Percentiles rank a stretch among this genome's conserved stretches.
phyloP scores from a whole-genome alignment of 2,329 filamentous ascomycete species.

The Pestalotiopsis sp. region DNA sequence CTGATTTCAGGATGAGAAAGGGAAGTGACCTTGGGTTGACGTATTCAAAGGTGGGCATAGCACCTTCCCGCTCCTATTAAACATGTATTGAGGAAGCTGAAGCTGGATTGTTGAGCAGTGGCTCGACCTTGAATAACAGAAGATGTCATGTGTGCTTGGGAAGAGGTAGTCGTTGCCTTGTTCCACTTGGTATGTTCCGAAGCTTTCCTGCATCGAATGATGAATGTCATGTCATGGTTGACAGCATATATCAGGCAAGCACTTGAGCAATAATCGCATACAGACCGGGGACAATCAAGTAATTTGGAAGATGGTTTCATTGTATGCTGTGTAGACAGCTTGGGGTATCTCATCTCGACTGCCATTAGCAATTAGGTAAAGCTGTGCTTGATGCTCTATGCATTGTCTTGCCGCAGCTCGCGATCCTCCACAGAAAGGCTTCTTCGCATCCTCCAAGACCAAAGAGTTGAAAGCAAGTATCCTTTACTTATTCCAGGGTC shows the following conservation, averaged over 20 bases:
- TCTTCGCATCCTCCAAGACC: not conserved
- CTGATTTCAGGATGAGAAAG: no score
- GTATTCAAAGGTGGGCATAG: no score
- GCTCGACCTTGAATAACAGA: no score
- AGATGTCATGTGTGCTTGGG: no score
- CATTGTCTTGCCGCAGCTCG: not conserved
- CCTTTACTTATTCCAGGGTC: not conserved
- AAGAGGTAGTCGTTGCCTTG: not conserved
- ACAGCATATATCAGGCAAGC: not conserved
- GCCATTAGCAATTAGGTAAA: slow-evolving; percentile 7
- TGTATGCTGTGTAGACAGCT: not conserved
- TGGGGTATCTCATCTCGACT: not conserved
- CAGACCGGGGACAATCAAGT: not conserved
- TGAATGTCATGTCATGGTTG: not conserved
- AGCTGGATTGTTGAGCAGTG: no score
- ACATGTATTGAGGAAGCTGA: no score
- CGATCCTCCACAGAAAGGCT: not conserved
- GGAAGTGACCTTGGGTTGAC: no score
- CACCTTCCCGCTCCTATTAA: no score
- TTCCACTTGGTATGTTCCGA: not conserved
- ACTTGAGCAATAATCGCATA: not conserved
- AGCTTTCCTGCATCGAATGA: not conserved
- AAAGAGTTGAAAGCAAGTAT: not conserved
- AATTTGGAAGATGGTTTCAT: not conserved
- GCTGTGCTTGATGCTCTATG: not conserved